Evolutionary conservation across 2,329 filamentous ascomycete species (phyloP), one percentile per base, ranked within the genome.

Genomic region (Paraphoma chrysanthemicola): DNA sequence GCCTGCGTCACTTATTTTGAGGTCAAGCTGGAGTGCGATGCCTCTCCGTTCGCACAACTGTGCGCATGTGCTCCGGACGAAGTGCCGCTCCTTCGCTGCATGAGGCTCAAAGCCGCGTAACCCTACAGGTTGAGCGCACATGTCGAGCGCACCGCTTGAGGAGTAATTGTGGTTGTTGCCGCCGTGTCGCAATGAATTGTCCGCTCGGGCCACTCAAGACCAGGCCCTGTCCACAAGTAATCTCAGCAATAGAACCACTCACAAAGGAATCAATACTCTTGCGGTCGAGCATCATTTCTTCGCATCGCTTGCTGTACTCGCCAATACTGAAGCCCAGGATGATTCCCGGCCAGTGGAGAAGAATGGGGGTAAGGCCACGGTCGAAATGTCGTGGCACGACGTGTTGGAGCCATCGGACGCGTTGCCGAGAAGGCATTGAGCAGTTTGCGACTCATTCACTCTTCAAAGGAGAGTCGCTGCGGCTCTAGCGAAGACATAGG

Each of bases 181-280:
- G 17, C 39, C 14, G 2, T 42, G 39, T 48, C 36, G 60, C 56
- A 57, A 49, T 55, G 44, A 56, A 53, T 54, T 51, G 48, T 49
- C 48, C 44, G 47, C 57, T 50, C 56, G 42, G 56, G 53, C 70
- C 64, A 70, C 54, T 66, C 47, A 62, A 45, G 48, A 53, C 31
- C 44, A 55, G 48, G 54, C 54, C 51, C 31, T 57, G 54, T 56
- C 70, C 69, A 71, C 66, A 64, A 60, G 57, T 67, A 68, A 73
- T 73, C 66, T 73, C 68, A 51, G 66, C 69, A 69, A 68, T 63
- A 56, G 52, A 53, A 64, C 56, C 50, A 48, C 49, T 56, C 60
- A 62, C 63, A 50, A 67, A 68, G 66, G 68, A 49, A 57, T 65
- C 64, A 66, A 70, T 59, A 62, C 49, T 58, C 48, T 54, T 62